Evolutionary conservation across 345 rosid species (phyloP), one percentile per base, ranked within the genome.

Genomic region (Rhizophora apiculata): DNA sequence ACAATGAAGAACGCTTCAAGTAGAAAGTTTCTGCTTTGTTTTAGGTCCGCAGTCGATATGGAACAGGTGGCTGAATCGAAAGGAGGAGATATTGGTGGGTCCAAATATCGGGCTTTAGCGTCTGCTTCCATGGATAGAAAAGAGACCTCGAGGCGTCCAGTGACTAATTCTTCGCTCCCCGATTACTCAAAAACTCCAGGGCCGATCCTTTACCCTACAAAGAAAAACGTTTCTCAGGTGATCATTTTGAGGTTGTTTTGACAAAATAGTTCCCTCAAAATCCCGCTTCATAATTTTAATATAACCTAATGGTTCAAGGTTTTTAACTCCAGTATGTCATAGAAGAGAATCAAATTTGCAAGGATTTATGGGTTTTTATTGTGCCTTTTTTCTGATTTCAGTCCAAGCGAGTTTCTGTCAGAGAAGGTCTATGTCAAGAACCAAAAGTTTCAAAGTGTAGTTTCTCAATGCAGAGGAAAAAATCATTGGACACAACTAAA

Each of bases 21-120:
- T 34, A 85, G 64, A 75, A 83, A 74, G 75, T 74, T 79, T 49
- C 59, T 79, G 76, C 69, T 75, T 19, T 85, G 89, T 71, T 85
- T 85, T 57, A 74, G 81, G 60, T 84, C 82, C 16, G 85, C 67
- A 32, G 85, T 68, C 20, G 77, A 75, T 2, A 59, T 81, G 74
- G 84, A 79, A 22, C 65, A 65, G 37, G 62, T 76, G 53, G 69
- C 76, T n/a, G 76, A 76, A 48, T 37, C 70, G 48, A 29, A 71
- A 16, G 52, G 24, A 13, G 75, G 30, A 34, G 54, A 6, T 5
- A 54, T 24, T 64, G 27, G 57, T 39, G 31, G 48, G 63, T 32
- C 75, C 57, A 8, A 21, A 31, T 16, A n/a, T 5, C 53, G 27
- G n/a, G 11, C 68, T 52, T 55, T 24, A 7, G 53, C 52, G 15